Base-by-base conservation (phyloP, 495 filamentous ascomycete species). In the Aspergillus panamensis region DNA sequence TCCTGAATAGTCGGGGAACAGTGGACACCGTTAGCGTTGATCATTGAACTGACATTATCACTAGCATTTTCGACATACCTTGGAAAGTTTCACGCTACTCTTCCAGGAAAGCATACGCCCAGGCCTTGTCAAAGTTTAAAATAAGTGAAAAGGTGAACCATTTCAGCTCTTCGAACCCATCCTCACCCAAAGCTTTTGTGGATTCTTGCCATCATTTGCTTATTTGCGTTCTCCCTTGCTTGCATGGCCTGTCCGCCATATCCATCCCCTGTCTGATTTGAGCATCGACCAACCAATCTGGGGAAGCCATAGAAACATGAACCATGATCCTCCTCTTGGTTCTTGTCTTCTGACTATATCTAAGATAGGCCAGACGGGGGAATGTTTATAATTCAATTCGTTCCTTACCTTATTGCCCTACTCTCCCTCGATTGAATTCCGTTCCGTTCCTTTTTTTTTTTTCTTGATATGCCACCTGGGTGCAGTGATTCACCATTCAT, bases 231-330 rank as follows among this genome's bases (percentile, higher is more conserved):
- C 58, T 48, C 62, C 59, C 65, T 68, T 65, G 60, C 65, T 59
- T 65, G 50, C 53, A 51, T 55, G 25, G 51, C 32, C 53, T 54
- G 37, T 56, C 35, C 19, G 62, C 67, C 61, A 66, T 66, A 69
- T 66, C 65, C 62, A 49, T 53, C 42, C 40, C 47, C 48, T 37
- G 50, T 68, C 51, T 66, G 62, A 21, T 66, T 66, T 66, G 39
- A 53, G 55, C 25, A 33, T 48, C 55, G 35, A 55, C 20, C 65
- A 64, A 55, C 50, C 42, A 59, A 66, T 60, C 66, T 55, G 61
- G 62, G 65, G 59, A 67, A 62, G 39, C 59, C 58, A 33, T 62
- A 59, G 62, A 58, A 59, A 49, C 37, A 66, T 60, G 66, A 69
- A 56, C 57, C 54, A 66, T 57, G 51, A 31, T 58, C 55, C 44